phyloP scores from a whole-genome alignment of 169 alveolate genomes.

The Plasmodium vivax region DNA sequence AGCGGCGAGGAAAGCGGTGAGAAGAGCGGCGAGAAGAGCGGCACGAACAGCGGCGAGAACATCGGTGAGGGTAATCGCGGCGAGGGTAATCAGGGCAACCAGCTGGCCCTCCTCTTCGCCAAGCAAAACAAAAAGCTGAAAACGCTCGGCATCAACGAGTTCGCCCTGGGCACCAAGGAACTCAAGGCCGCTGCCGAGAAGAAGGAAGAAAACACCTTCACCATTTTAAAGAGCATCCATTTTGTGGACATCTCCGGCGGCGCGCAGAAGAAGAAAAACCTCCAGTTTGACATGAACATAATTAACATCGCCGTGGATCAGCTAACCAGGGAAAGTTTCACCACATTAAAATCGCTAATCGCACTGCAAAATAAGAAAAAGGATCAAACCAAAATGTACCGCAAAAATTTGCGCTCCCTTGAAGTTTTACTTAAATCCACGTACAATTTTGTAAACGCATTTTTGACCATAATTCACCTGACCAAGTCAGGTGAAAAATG shows the following conservation, averaged over 20 bases:
- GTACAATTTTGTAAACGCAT: conserved; percentile 12
- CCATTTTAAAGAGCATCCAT: conserved; percentile 16
- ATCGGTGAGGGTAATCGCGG: not conserved
- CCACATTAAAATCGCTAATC: not conserved
- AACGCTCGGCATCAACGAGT: conserved; percentile 20
- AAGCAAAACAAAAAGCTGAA: conserved; percentile 13
- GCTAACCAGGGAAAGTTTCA: conserved; percentile 30
- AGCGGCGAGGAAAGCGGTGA: not conserved
- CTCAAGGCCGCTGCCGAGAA: not conserved
- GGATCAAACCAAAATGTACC: not conserved
- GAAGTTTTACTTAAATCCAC: conserved; percentile 9
- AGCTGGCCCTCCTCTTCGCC: not conserved
- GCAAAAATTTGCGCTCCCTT: not conserved
- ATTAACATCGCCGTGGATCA: conserved; percentile 30
- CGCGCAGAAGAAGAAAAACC: not conserved
- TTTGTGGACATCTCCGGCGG: conserved; percentile 8
- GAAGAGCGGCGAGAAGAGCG: not conserved
- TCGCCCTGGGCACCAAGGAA: not conserved
- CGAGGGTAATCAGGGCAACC: not conserved
- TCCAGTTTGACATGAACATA: conserved; percentile 19
- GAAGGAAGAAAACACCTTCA: conserved; percentile 16
- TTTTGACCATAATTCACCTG: conserved; percentile 3
- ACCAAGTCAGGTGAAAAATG: conserved; percentile 34
- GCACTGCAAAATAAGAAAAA: conserved; percentile 1
- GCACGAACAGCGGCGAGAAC: not conserved